Base-by-base conservation (phyloP, 768 basidiomycete species). In the Collybiopsis luxurians region DNA sequence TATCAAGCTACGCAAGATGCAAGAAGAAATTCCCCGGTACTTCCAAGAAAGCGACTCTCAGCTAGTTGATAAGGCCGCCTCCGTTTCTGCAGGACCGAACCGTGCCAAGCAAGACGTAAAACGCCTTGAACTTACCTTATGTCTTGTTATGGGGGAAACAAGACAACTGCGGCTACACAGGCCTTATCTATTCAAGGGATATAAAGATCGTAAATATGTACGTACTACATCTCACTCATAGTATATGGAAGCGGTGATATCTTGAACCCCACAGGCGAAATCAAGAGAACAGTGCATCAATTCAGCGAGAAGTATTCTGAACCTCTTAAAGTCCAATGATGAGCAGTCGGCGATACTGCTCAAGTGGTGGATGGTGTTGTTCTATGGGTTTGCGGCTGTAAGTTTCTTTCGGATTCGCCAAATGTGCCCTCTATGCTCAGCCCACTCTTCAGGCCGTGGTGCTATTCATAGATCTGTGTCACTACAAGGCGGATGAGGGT, bases 141-240 rank as follows among this genome's bases (percentile, higher is more conserved):
- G 63, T 26, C 59, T 64, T 9, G 62, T 68, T n/a, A 66, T 68
- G 66, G 67, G 62, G 11, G 64, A 68, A 39, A 63, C 64, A 15
- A 56, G 63, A 1, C 58, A 61, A n/a, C 51, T 68, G 34, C 54
- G 61, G 12, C 60, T 68, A 2, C 65, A 68, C 55, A 60, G 67
- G 1, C 67, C 67, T 10, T 68, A 61, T 45, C 34, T 68, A 27
- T 65, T 66, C 45, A 58, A 60, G 45, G 64, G 65, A 5, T 68
- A 66, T 51, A 63, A 60, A 21, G 67, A 66, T 40, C 51, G 59
- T 26, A 61, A 55, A 60, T 68, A 60, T 39, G 67, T 68, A 38
- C 38, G 67, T 60, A 11, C n/a, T 26, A n/a, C 36, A 17, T 15
- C 17, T 23, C 7, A 5, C 6, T 19, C 9, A 4, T 44, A n/a